A percentile compares a stretch with the other conserved stretches of the same genome.
Evolutionary conservation across 345 rosid genomes (phyloP).

Genomic region (Linum trigynum): DNA sequence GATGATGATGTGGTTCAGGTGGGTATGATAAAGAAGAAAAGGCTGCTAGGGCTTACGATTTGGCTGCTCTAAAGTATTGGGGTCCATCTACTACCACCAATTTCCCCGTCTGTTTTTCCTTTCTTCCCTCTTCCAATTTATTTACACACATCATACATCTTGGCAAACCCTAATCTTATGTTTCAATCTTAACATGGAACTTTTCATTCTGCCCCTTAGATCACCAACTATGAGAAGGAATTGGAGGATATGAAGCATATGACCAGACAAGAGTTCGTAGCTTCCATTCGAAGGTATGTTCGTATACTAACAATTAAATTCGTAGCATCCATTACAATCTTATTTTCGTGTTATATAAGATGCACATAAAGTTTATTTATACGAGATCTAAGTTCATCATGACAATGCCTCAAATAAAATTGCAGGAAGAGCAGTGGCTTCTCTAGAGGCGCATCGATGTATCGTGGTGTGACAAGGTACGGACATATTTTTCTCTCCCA

Average conservation of each 20-base stretch:
- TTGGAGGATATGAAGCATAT: conserved; percentile 95
- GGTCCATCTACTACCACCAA: conserved; percentile 95
- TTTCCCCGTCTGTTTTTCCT: conserved; percentile 49
- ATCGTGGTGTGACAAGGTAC: conserved; percentile 96
- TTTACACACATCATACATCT: not conserved
- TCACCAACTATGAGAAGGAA: conserved; percentile 91
- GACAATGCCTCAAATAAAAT: not conserved
- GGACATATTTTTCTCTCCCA: not conserved
- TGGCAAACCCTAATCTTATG: too few species aligned
- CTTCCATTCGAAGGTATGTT: conserved; percentile 76
- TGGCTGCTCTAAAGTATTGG: conserved; percentile 96
- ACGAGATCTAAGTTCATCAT: too few species aligned
- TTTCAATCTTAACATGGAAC: not conserved
- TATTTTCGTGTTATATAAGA: too few species aligned
- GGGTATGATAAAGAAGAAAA: conserved; percentile 99
- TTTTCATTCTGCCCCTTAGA: conserved; percentile 29
- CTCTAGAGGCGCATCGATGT: conserved; percentile 98
- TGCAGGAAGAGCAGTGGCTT: conserved; percentile 96
- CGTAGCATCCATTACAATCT: too few species aligned
- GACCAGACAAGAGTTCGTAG: conserved; percentile 98
- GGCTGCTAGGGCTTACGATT: conserved; percentile 95
- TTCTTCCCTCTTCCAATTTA: not conserved
- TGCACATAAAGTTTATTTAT: too few species aligned
- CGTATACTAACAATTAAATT: too few species aligned
- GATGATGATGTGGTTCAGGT: conserved; percentile 29